Evolutionary conservation across 768 basidiomycete species (phyloP), one percentile per base, ranked within the genome.

Genomic region (Phlebiopsis flavidoalba): DNA sequence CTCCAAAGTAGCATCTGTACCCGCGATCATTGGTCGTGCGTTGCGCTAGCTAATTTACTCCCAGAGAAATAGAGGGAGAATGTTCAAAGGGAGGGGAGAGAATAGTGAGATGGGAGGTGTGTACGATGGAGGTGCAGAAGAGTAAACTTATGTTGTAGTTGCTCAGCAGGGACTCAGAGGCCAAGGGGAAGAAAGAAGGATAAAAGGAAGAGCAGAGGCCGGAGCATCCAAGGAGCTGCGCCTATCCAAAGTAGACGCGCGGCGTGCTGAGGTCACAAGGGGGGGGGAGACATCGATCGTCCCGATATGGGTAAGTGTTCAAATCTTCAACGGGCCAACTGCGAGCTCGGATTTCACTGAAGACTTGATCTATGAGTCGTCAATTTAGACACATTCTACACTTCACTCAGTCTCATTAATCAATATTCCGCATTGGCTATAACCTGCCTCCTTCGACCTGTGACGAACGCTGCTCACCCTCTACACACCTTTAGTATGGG

Each of bases 1-100:
- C 87, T 12, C 88, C 89, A 73, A 99, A 94, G 79, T 90, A 96
- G 72, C 86, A 89, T 87, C 97, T 91, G 59, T 91, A 77, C 37
- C 85, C 78, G 86, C 79, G 87, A 90, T 88, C 85, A 87, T 89
- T 58, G n/a, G 26, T 46, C 12, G 24, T 36, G 26, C 52, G 2
- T 15, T 12, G 11, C 35, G n/a, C n/a, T n/a, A 56, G 52, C 45
- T 21, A 19, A 26, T 10, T 19, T 21, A 22, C 33, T 15, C 48
- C 21, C 17, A 36, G 14, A n/a, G 19, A 12, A n/a, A 31, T 59
- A n/a, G 36, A 21, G 19, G 10, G 19, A 48, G 31, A 21, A 53
- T 21, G 56, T 22, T n/a, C n/a, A n/a, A 56, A 24, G 26, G 7
- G 47, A 40, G 8, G 24, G 43, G 31, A 45, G 55, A 43, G 48